These are phyloP conservation scores for Boechera stricta DNA, from an alignment of 345 rosid genomes.

Conservation along the genomic window DNA sequence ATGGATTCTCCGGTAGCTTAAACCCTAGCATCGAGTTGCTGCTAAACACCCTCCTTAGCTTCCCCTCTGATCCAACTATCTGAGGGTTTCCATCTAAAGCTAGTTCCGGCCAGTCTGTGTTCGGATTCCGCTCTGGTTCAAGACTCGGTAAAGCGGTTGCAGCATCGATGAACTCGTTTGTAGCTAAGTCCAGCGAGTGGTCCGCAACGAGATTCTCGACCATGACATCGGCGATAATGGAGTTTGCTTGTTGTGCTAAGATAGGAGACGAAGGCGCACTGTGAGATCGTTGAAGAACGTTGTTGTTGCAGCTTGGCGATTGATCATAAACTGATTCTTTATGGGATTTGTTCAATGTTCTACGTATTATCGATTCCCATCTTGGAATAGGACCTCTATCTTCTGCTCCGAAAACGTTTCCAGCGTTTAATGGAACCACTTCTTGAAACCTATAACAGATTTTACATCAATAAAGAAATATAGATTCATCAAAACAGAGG, in stretches of 20 bases:
- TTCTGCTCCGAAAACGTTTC: conserved; percentile 95
- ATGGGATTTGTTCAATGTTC: conserved; percentile 79
- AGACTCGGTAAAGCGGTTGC: conserved; percentile 39
- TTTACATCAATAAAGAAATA: background rate
- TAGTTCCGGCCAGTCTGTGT: conserved; percentile 88
- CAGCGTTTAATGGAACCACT: conserved; percentile 96
- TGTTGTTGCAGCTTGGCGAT: conserved; percentile 43
- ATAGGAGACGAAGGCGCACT: conserved; percentile 96
- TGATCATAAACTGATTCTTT: conserved; percentile 62
- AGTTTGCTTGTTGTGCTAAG: conserved; percentile 59
- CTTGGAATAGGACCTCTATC: conserved; percentile 78
- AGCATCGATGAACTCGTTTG: conserved; percentile 49
- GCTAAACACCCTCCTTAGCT: conserved; percentile 73
- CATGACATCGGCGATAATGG: conserved; percentile 68
- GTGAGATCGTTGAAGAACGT: conserved; percentile 40
- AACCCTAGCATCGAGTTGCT: conserved; percentile 74
- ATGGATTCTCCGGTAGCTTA: conserved; percentile 49
- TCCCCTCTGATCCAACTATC: conserved; percentile 59
- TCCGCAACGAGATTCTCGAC: conserved; percentile 46
- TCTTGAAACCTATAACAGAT: conserved; percentile 75
- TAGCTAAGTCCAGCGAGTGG: conserved; percentile 53
- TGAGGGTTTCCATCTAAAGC: conserved; percentile 77
- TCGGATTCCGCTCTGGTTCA: conserved; percentile 25
- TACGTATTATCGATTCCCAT: conserved; percentile 93
- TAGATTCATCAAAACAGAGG: conserved; percentile 15